Conservation (phyloP, 2,329 filamentous ascomycete species). For the Fusarium dlaminii region DNA sequence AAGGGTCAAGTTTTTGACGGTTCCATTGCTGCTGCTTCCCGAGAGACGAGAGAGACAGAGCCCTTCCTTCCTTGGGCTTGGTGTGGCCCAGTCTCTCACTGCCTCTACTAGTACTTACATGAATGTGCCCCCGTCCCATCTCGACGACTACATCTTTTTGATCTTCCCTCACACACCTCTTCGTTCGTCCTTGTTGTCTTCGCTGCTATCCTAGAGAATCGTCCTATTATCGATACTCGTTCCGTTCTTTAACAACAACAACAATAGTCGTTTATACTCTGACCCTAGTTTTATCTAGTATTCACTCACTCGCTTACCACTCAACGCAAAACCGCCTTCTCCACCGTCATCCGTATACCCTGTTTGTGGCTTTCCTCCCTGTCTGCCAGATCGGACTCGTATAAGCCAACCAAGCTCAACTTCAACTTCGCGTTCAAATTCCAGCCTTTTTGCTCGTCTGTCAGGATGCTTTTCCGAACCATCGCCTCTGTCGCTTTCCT, state of each 20-base stretch:
- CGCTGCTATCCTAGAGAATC: slow-evolving; percentile 31
- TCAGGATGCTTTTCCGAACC: slow-evolving; percentile 50
- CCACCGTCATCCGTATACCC: slow-evolving; percentile 31
- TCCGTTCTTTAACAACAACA: slow-evolving; percentile 39
- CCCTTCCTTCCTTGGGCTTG: slow-evolving; percentile 28
- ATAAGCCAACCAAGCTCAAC: slow-evolving; percentile 15
- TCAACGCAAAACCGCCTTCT: slow-evolving; percentile 24
- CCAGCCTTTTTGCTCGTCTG: neutral
- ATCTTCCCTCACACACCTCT: slow-evolving; percentile 21
- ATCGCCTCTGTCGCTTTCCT: slow-evolving; percentile 48
- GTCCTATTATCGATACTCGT: slow-evolving; percentile 38
- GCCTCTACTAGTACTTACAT: slow-evolving; percentile 27
- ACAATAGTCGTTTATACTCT: slow-evolving; percentile 7
- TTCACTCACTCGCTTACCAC: slow-evolving; percentile 11
- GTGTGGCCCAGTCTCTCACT: neutral
- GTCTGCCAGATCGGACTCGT: slow-evolving; percentile 22
- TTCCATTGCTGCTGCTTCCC: slow-evolving; percentile 22
- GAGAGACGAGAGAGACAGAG: slow-evolving; percentile 6
- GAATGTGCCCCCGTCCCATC: slow-evolving; percentile 13
- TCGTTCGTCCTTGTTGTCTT: slow-evolving; percentile 24
- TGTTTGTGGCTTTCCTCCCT: slow-evolving; percentile 38
- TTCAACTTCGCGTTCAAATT: slow-evolving; percentile 13
- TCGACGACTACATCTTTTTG: slow-evolving; percentile 10
- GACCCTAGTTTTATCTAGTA: slow-evolving; percentile 30
- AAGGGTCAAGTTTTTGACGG: slow-evolving; percentile 6